Evolutionary conservation across 2,329 filamentous ascomycete genomes (phyloP), one percentile per base, ranked within the genome.

Genomic region (Venturiaceae sp.): DNA sequence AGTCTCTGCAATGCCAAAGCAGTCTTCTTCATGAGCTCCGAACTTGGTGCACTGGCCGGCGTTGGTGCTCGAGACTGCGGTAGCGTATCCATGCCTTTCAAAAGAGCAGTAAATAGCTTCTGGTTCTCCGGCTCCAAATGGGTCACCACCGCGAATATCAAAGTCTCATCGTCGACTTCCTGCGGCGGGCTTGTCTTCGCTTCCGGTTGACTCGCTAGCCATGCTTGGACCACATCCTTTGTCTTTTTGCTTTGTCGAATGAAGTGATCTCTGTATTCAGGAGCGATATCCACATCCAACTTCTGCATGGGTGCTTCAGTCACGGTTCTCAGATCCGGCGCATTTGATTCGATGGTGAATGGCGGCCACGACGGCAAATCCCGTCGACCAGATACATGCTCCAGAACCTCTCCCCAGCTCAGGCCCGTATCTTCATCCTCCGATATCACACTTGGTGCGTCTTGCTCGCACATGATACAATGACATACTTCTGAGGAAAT

Each of bases 321-420:
- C 52, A 78, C 74, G 2, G 71, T 66, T 5, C 77, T 75, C 39
- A 84, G 76, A 11, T 78, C 78, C 33, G 74, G 69, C 16, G 78
- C 69, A 3, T 83, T 83, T 37, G 83, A 78, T 41, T 81, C 79
- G 4, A 85, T 82, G 64, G 83, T 85, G 67, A 96, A 94, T 0
- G 92, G 90, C 23, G 92, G 92, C 92, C 92, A 96, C 16, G 80
- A 74, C 0, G 92, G 92, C 55, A 96, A 79, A 64, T 95, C 90
- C 60, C 90, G 83, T 58, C 92, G 84, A 19, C 92, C 92, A 63
- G 90, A 94, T 13, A 96, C 91, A 68, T 92, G 85, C 72, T 99
- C 94, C 26, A 99, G 75, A 13, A 97, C 91, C 69, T 97, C 92
- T 9, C 94, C 92, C 92, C 92, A 99, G 62, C 90, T 94, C 32